Evolutionary conservation across 2,329 filamentous ascomycete genomes (phyloP).

Genomic region (Sphaerulina populicola): DNA sequence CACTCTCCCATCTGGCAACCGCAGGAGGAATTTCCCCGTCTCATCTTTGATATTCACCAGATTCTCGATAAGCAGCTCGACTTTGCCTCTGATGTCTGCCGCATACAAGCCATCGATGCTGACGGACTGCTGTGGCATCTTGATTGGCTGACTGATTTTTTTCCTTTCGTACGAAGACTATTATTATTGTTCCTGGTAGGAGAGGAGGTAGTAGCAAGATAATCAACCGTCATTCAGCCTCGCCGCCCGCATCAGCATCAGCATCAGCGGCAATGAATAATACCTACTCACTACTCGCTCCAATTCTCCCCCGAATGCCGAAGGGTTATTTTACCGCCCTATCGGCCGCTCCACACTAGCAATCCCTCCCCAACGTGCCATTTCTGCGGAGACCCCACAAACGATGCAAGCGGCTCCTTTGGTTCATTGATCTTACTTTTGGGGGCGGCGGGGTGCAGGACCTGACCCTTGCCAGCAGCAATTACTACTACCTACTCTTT

Average conservation of each 20-base stretch:
- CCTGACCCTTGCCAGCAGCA: constrained; percentile 2
- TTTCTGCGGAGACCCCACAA: constrained; percentile 6
- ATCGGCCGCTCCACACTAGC: not conserved
- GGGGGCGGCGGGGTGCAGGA: constrained; percentile 5
- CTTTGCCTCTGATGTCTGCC: constrained; percentile 45
- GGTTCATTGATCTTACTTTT: constrained; percentile 3
- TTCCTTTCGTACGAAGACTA: not conserved
- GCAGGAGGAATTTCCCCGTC: constrained; percentile 65
- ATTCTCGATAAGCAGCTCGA: constrained; percentile 61
- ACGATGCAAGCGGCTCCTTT: constrained; percentile 6
- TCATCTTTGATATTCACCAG: constrained; percentile 69
- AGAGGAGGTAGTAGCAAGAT: not conserved
- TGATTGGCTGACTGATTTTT: constrained; percentile 2
- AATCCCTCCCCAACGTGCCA: constrained; percentile 6
- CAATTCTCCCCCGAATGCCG: not conserved
- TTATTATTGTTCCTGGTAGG: constrained; percentile 6
- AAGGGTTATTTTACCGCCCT: not conserved
- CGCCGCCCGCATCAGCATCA: constrained; percentile 5
- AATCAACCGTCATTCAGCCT: not conserved
- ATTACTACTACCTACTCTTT: not conserved
- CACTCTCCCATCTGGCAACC: constrained; percentile 61
- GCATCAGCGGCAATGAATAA: too few species aligned
- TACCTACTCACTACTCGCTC: constrained; percentile 3
- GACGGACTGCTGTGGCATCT: constrained; percentile 34
- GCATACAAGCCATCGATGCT: constrained; percentile 35